Conservation (phyloP, 345 rosid species). For the Linum usitatissimum region DNA sequence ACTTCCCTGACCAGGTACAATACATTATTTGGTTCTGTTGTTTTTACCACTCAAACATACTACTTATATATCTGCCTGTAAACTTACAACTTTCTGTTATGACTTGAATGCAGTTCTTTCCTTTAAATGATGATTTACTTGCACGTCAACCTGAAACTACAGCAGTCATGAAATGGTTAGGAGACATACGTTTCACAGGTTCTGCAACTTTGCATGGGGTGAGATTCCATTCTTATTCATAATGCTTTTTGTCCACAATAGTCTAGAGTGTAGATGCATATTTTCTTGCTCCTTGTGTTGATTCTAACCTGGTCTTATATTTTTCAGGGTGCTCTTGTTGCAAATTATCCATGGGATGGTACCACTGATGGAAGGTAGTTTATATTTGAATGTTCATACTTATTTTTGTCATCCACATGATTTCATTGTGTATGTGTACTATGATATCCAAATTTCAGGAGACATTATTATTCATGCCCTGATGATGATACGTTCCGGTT, state of each 20-base stretch:
- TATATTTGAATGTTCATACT: slow-evolving; percentile 2
- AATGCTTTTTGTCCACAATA: neutral
- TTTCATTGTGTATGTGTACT: slow-evolving; percentile 4
- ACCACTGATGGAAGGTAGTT: slow-evolving; percentile 59
- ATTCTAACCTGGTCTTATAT: slow-evolving; percentile 7
- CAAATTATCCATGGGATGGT: slow-evolving; percentile 99
- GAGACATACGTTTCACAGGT: slow-evolving; percentile 59
- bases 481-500: slow-evolving; percentile 78
- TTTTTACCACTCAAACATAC: neutral
- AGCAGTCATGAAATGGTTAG: slow-evolving; percentile 81
- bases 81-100: slow-evolving; percentile 15
- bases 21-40: slow-evolving; percentile 8
- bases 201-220: slow-evolving; percentile 97
- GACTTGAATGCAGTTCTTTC: slow-evolving; percentile 53
- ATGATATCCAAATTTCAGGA: slow-evolving; percentile 40
- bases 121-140: slow-evolving; percentile 47
- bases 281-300: slow-evolving; percentile 10
- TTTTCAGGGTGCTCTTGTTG: slow-evolving; percentile 88
- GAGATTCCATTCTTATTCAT: slow-evolving; percentile 13
- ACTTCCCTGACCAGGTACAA: slow-evolving; percentile 93
- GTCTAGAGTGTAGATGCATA: neutral
- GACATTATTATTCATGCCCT: slow-evolving; percentile 68
- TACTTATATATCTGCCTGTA: neutral
- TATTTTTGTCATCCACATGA: neutral
- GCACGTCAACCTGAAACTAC: slow-evolving; percentile 76